Percentiles rank a stretch among this genome's conserved stretches.
Evolutionary conservation across 2,329 filamentous ascomycete species (phyloP).

Genomic region (Teratosphaeria nubilosa): DNA sequence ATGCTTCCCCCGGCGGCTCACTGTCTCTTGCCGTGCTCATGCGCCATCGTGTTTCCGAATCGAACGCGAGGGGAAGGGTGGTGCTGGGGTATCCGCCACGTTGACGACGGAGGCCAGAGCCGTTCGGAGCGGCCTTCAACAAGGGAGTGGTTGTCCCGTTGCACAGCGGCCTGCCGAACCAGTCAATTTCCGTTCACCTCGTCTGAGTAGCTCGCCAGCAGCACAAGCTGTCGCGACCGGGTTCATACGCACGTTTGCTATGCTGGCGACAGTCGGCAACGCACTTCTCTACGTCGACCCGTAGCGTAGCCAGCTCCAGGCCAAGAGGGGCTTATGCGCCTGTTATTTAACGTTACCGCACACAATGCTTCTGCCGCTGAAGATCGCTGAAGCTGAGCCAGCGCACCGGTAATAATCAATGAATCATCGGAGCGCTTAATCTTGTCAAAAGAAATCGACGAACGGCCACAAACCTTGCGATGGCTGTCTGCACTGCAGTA

Average conservation of each 20-base stretch:
- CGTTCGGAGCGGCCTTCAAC: background rate
- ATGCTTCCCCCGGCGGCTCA: background rate
- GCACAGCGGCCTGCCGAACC: background rate
- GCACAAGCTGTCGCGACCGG: background rate
- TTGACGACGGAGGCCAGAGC: background rate
- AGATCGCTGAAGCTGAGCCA: background rate
- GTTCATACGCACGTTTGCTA: constrained; percentile 3
- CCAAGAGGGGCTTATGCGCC: background rate
- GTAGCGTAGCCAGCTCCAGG: background rate
- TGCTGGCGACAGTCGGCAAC: background rate
- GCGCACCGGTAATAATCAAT: background rate
- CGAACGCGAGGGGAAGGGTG: background rate
- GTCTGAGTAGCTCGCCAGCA: background rate
- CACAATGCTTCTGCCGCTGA: background rate
- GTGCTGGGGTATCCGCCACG: background rate
- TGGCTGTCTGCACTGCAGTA: background rate
- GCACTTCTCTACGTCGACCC: background rate
- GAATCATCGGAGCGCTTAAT: background rate
- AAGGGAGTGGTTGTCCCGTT: background rate
- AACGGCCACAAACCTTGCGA: background rate
- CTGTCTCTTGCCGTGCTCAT: background rate
- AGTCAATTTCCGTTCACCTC: background rate
- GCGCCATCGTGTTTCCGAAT: background rate
- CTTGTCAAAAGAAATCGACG: background rate
- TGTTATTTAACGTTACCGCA: background rate